phyloP scores from a whole-genome alignment of 2,329 filamentous ascomycete species.

The Colletotrichum spinosum region DNA sequence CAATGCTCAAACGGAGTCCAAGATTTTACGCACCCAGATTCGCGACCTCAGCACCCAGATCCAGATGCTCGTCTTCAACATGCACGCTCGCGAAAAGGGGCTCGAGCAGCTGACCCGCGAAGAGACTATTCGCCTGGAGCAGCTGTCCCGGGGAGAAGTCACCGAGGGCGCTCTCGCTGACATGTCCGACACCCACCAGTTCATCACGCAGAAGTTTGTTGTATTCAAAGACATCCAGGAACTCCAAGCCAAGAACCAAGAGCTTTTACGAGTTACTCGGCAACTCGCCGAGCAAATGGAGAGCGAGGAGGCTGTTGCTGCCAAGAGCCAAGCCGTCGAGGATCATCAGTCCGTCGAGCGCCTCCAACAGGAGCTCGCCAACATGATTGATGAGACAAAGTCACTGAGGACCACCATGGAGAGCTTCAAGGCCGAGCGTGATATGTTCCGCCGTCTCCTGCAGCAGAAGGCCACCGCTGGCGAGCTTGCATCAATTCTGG shows the following conservation, averaged over 20 bases:
- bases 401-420: constrained; percentile 86
- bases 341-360: constrained; percentile 80
- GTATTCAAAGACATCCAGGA: constrained; percentile 88
- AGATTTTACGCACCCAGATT: constrained; percentile 86
- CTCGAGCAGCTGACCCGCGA: constrained; percentile 76
- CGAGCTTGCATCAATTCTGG: constrained; percentile 77
- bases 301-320: constrained; percentile 83
- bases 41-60: constrained; percentile 91
- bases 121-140: constrained; percentile 80
- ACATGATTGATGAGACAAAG: constrained; percentile 85
- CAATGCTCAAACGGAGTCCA: constrained; percentile 73
- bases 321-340: constrained; percentile 70
- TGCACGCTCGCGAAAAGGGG: constrained; percentile 85
- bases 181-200: constrained; percentile 84
- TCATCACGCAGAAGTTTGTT: constrained; percentile 91
- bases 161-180: constrained; percentile 77
- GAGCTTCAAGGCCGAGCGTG: constrained; percentile 93
- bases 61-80: constrained; percentile 89
- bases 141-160: constrained; percentile 80
- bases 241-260: constrained; percentile 88
- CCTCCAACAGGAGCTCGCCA: constrained; percentile 77
- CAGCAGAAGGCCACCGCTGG: constrained; percentile 74
- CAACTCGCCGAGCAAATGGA: constrained; percentile 91
- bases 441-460: constrained; percentile 96
- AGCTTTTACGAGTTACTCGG: constrained; percentile 84